Evolutionary conservation across 2,329 filamentous ascomycete genomes (phyloP).

Genomic region (Fusarium lyarnte): DNA sequence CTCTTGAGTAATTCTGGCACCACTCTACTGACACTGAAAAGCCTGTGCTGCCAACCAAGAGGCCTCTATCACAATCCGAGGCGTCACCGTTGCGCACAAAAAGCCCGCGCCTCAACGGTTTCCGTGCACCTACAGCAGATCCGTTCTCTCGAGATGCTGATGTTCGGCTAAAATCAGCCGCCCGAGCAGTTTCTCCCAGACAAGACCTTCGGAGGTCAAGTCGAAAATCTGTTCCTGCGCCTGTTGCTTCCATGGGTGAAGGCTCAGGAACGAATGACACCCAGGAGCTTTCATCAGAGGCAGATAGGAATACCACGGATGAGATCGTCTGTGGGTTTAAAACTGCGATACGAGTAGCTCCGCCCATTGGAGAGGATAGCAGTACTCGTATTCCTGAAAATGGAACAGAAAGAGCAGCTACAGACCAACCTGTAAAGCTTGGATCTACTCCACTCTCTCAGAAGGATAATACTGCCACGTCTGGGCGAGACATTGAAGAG

Average conservation of each 20-base stretch:
- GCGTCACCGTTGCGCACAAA: not conserved
- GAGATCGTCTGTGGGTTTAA: not conserved
- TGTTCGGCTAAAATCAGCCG: not conserved
- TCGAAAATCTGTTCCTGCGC: not conserved
- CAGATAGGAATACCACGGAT: not conserved
- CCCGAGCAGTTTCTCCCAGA: not conserved
- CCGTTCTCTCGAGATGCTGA: not conserved
- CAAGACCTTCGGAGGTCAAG: not conserved
- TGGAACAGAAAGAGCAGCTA: not conserved
- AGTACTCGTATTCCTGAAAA: not conserved
- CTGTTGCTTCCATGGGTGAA: not conserved
- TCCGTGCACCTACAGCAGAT: not conserved
- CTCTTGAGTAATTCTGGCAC: not conserved
- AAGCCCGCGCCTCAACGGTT: not conserved
- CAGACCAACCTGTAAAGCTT: not conserved
- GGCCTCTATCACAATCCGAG: not conserved
- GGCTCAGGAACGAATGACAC: not conserved
- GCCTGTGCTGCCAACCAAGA: not conserved
- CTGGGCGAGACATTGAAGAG: not conserved
- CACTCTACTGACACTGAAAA: not conserved
- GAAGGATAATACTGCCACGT: not conserved
- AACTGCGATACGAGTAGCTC: not conserved
- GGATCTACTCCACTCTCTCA: not conserved
- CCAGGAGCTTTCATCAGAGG: not conserved
- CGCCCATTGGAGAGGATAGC: not conserved